Conservation (phyloP, 257 asterid genomes). For the Ligustrum vulgare region DNA sequence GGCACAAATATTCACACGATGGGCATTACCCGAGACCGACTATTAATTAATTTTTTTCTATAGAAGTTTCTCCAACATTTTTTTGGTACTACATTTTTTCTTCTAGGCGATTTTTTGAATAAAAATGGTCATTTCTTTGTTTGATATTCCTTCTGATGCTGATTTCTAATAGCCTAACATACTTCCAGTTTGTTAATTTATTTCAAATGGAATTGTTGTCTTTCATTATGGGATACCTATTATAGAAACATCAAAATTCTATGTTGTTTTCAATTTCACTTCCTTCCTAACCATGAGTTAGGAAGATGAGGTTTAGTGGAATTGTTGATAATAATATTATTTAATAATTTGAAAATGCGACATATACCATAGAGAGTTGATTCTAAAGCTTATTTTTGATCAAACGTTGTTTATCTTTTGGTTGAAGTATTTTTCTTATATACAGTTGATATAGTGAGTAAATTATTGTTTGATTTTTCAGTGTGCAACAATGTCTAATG, state of each 20-base stretch:
- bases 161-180: too few relatives aligned
- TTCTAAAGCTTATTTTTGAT: not conserved
- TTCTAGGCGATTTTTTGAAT: slow-evolving; percentile 1
- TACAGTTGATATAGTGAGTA: not conserved
- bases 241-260: not conserved
- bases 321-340: not conserved
- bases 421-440: slow-evolving; percentile 4
- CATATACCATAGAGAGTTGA: not conserved
- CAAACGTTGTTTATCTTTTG: not conserved
- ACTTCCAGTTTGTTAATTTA: not conserved
- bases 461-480: slow-evolving; percentile 1
- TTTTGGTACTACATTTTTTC: not conserved
- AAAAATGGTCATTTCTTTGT: not conserved
- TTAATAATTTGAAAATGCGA: not conserved
- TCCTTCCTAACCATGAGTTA: not conserved
- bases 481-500: slow-evolving; percentile 6
- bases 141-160: not conserved
- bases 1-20: too few relatives aligned
- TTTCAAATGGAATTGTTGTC: not conserved
- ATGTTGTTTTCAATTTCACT: too few relatives aligned
- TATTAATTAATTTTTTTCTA: not conserved
- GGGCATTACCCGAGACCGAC: too few relatives aligned
- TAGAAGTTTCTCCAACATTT: not conserved
- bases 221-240: not conserved
- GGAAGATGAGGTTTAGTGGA: not conserved